Conservation (phyloP, 257 asterid genomes). For the Ajuga chamaepitys region DNA sequence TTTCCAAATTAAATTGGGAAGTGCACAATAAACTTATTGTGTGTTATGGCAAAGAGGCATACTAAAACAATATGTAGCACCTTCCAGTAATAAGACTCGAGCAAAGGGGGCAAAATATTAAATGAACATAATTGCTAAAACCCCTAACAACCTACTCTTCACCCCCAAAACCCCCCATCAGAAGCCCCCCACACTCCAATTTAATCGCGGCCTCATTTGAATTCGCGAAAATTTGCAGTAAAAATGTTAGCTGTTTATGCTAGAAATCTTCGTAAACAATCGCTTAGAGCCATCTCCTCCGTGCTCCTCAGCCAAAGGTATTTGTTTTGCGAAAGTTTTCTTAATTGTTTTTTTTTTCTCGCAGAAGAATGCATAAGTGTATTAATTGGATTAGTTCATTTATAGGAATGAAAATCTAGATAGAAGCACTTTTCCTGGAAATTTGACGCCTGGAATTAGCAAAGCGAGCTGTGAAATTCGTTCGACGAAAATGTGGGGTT, state of each 20-base stretch:
- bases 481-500: constrained; percentile 27
- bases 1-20: too few relatives aligned
- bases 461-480: constrained; percentile 8
- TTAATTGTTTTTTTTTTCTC: neutral
- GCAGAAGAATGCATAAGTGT: neutral
- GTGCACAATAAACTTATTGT: too few relatives aligned
- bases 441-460: constrained; percentile 14
- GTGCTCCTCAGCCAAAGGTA: constrained; percentile 34
- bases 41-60: neutral
- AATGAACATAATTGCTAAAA: constrained; percentile 15
- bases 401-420: constrained; percentile 19
- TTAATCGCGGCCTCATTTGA: constrained; percentile 10
- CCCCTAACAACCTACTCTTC: constrained; percentile 10
- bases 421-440: constrained; percentile 3
- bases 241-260: constrained; percentile 23
- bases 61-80: neutral
- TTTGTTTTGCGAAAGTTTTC: neutral
- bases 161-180: neutral
- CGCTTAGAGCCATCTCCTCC: constrained; percentile 21
- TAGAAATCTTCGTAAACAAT: constrained; percentile 18
- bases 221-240: neutral
- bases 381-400: neutral
- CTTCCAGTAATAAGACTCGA: neutral
- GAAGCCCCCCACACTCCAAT: neutral
- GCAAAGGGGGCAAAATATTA: constrained; percentile 1